Percentiles rank a stretch among this genome's conserved stretches.
Conservation (phyloP, 495 filamentous ascomycete genomes). For the Lasiosphaeria hispida region DNA sequence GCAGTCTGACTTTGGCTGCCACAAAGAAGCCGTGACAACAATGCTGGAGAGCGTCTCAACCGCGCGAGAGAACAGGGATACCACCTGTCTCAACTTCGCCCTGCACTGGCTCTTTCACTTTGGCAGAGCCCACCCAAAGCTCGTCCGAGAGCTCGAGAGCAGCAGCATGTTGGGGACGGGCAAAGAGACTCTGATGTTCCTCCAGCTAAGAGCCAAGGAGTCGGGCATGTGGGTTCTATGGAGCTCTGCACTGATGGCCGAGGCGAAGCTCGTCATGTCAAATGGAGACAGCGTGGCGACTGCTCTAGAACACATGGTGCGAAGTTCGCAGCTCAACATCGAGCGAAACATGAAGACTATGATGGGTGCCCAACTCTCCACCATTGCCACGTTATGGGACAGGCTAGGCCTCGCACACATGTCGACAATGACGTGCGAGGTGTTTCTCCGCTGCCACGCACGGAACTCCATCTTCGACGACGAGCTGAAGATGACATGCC, state of each 20-base stretch:
- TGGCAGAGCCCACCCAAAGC: slow-evolving; percentile 74
- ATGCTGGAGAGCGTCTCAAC: slow-evolving; percentile 92
- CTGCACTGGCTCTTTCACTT: slow-evolving; percentile 98
- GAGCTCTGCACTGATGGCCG: slow-evolving; percentile 80
- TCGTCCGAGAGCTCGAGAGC: slow-evolving; percentile 67
- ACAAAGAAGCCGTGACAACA: slow-evolving; percentile 83
- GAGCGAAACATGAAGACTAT: slow-evolving; percentile 69
- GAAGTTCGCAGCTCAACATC: slow-evolving; percentile 78
- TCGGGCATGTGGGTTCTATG: slow-evolving; percentile 82
- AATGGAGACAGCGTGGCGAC: slow-evolving; percentile 77
- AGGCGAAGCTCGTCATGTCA: slow-evolving; percentile 73
- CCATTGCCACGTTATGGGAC: slow-evolving; percentile 70
- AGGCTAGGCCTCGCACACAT: slow-evolving; percentile 70
- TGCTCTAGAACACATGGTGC: slow-evolving; percentile 73
- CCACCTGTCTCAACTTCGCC: slow-evolving; percentile 89
- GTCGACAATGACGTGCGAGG: slow-evolving; percentile 65
- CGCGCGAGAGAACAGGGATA: slow-evolving; percentile 88
- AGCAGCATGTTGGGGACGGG: slow-evolving; percentile 73
- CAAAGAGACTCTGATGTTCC: slow-evolving; percentile 75
- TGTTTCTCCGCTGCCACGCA: slow-evolving; percentile 74
- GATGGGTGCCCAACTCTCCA: slow-evolving; percentile 68
- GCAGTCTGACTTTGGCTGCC: slow-evolving; percentile 93
- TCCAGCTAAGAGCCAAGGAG: slow-evolving; percentile 87
- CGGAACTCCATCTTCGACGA: slow-evolving; percentile 70
- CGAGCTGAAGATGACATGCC: slow-evolving; percentile 58